Evolutionary conservation across 331 rosid genomes (phyloP).

Genomic region (Pyracantha coccinea): DNA sequence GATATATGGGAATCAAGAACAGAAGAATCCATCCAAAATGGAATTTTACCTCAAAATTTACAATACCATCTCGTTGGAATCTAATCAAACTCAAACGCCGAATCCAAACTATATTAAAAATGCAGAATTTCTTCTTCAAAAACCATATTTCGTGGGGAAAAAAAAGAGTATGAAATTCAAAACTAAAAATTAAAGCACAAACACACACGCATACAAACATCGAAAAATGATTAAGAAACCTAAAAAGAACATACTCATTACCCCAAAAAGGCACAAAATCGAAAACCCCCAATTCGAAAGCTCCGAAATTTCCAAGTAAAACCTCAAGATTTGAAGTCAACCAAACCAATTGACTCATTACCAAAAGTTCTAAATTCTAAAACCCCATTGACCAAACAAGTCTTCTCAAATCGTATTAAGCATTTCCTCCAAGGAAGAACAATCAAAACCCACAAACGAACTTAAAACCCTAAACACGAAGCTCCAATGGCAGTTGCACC

Average conservation of each 20-base stretch:
- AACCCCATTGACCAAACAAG: constrained; percentile 9
- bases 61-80: not conserved
- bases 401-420: not conserved
- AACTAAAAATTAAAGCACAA: not conserved
- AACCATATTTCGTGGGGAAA: not conserved
- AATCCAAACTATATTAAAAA: not conserved
- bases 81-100: not conserved
- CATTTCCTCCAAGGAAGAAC: not conserved
- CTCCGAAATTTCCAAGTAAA: constrained; percentile 17
- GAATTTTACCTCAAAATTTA: not conserved
- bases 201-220: not conserved
- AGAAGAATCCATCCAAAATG: constrained; percentile 3
- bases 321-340: constrained; percentile 39
- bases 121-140: not conserved
- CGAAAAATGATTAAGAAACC: too few relatives aligned
- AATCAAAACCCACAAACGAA: constrained; percentile 16
- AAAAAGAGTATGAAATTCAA: not conserved
- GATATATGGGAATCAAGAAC: not conserved
- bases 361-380: not conserved
- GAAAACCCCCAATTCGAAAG: constrained; percentile 13
- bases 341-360: constrained; percentile 15
- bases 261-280: not conserved
- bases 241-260: not conserved
- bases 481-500: constrained; percentile 11
- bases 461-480: constrained; percentile 14